Evolutionary conservation across 371 early-diverging fungal species (phyloP).

Genomic region (Homolaphlyctis polyrhiza): DNA sequence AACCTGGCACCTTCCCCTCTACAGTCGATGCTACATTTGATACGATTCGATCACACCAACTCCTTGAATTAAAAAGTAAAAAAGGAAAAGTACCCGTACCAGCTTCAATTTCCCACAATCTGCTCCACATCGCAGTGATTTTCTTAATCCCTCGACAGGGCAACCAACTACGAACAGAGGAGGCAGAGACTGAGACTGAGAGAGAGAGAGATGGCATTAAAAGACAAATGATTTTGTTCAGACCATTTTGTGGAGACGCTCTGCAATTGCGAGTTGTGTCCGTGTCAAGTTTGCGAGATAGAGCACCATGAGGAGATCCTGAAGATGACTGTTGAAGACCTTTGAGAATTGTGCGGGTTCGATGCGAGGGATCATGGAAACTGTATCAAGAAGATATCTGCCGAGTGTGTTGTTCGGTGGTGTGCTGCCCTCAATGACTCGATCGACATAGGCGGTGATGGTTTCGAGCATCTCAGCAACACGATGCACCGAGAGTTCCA

Average conservation of each 20-base stretch:
- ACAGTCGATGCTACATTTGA: neutral
- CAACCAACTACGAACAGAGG: too few relatives aligned
- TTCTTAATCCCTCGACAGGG: too few relatives aligned
- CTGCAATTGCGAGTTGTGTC: conserved; percentile 88
- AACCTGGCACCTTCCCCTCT: too few relatives aligned
- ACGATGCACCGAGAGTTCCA: conserved; percentile 72
- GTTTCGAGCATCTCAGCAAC: conserved; percentile 81
- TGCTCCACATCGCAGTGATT: too few relatives aligned
- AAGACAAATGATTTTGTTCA: too few relatives aligned
- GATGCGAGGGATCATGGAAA: conserved; percentile 84
- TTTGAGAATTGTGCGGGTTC: conserved; percentile 80
- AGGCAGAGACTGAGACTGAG: too few relatives aligned
- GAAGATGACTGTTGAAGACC: conserved; percentile 81
- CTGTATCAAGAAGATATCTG: conserved; percentile 88
- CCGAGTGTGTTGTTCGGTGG: conserved; percentile 71
- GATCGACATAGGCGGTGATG: conserved; percentile 76
- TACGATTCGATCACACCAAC: neutral
- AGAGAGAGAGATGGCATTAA: too few relatives aligned
- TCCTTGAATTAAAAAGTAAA: too few relatives aligned
- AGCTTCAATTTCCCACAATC: neutral
- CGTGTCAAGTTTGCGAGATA: conserved; percentile 92
- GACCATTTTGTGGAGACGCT: conserved; percentile 67
- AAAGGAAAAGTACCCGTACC: too few relatives aligned
- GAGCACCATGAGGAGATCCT: conserved; percentile 90
- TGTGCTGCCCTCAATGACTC: conserved; percentile 50